Base-by-base conservation (phyloP, 257 asterid genomes). In the Osmanthus fragrans region DNA sequence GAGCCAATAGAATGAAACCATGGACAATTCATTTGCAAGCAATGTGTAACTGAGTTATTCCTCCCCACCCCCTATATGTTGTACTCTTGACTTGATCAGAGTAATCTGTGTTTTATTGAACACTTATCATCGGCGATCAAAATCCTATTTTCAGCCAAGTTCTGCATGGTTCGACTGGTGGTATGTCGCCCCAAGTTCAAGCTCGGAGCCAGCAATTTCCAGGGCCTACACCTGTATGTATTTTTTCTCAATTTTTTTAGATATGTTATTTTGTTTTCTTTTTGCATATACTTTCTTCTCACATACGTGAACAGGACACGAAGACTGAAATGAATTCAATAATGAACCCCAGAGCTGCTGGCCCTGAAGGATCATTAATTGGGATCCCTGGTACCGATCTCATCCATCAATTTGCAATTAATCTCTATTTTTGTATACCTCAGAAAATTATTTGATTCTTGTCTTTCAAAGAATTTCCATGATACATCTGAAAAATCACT, bases 111-210 rank as follows among this genome's bases (percentile, higher is more conserved):
- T 78, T 29, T 82, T 65, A 42, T 40, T 37, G 18, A 8, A 9
- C 29, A 73, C 64, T 72, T 66, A 45, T 83, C 71, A 75, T 66
- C 33, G 5, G 25, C 58, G 27, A 36, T 70, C 32, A 65, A 56
- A 73, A 72, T 76, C 47, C 16, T 34, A 74, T 45, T 82, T 84
- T 63, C 87, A 93, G 99, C 92, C 97, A 88, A 85, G 89, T 93
- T 84, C 84, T 91, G 66, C 97, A 92, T 77, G 96, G 97, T 84
- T 9, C 88, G 64, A 86, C 91, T 71, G 97, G 97, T 77, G 94
- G 91, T 67, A 92, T 92, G 91, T 90, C 98, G 32, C 91, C 99
- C 5, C 99, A 93, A 79, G 96, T 92, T 79, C 99, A 94, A 84
- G 86, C 89, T 75, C 91, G 95, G 69, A 88, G 87, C 88, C 99